Evolutionary conservation across 1,139 yeast species (phyloP), one percentile per base, ranked within the genome.

Genomic region (Suhomyces bokatorum): DNA sequence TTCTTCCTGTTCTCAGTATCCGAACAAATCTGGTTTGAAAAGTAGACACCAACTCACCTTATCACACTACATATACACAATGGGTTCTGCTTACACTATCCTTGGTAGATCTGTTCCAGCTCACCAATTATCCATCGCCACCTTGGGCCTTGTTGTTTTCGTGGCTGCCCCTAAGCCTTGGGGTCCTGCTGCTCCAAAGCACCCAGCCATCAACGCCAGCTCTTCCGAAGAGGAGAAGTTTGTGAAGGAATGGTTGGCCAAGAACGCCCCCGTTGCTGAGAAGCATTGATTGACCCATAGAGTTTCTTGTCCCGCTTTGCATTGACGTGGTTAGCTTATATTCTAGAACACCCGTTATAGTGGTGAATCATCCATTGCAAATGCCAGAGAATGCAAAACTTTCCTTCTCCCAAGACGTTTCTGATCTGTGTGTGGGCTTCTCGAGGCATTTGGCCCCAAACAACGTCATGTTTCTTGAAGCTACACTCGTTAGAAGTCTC

Each of bases 181-280:
- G 81, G 75, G 78, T 31, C 52, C 58, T 33, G 60, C 61, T 40
- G 77, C 80, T 52, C 80, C 85, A 52, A 70, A 74, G 50, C 75
- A 75, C 57, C 89, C 93, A 50, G 74, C 85, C 46, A 79, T 89
- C 67, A 79, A 81, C 55, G 96, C 97, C 52, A 68, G 82, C 47
- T 80, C 90, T 47, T 81, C 90, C 57, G 97, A 89, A 59, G 98
- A 91, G 74, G 96, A 87, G 68, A 84, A 85, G 69, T 91, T 85
- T 37, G 69, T 71, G 48, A 63, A 67, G 58, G 75, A 69, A 46
- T 71, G 64, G 62, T 70, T 71, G 54, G 66, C 73, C 47, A 71
- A 71, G 58, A 64, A 70, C 55, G 44, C 56, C 26, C 47, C 47
- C 31, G 49, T 48, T 29, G 66, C 61, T 46, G 62, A 65, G 54